A percentile compares a stretch with the other conserved stretches of the same genome.
phyloP scores from a whole-genome alignment of 306 rosid genomes.

The Biancaea sappan region DNA sequence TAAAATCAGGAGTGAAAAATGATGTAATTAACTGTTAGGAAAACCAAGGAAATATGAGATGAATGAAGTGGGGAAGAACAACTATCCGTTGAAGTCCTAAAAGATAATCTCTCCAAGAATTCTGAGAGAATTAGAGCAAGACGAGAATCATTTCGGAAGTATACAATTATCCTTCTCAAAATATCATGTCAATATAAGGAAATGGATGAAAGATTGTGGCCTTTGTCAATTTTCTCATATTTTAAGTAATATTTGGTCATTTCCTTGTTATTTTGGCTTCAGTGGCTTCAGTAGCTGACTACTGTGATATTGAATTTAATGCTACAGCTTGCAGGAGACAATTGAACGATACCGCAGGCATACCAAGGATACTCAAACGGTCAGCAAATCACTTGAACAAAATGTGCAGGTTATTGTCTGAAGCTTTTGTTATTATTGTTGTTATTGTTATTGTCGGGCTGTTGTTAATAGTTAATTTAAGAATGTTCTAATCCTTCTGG shows the following conservation, averaged over 20 bases:
- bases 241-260: background rate
- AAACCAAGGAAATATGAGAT: too few relatives aligned
- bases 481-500: background rate
- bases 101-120: background rate
- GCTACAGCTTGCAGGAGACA: slow-evolving; percentile 51
- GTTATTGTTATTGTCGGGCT: background rate
- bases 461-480: background rate
- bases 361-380: slow-evolving; percentile 38
- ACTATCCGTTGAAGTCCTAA: too few relatives aligned
- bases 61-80: too few relatives aligned
- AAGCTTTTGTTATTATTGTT: background rate
- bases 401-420: slow-evolving; percentile 43
- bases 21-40: too few relatives aligned
- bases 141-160: background rate
- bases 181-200: background rate
- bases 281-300: background rate
- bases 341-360: slow-evolving; percentile 59
- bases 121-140: background rate
- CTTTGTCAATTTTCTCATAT: background rate
- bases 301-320: background rate
- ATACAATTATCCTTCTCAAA: background rate
- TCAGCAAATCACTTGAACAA: slow-evolving; percentile 37
- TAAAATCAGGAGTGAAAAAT: too few relatives aligned
- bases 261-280: too few relatives aligned
- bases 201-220: too few relatives aligned